Conservation (phyloP, 1,284 basidiomycete genomes). For the Schizopora paradoxa region DNA sequence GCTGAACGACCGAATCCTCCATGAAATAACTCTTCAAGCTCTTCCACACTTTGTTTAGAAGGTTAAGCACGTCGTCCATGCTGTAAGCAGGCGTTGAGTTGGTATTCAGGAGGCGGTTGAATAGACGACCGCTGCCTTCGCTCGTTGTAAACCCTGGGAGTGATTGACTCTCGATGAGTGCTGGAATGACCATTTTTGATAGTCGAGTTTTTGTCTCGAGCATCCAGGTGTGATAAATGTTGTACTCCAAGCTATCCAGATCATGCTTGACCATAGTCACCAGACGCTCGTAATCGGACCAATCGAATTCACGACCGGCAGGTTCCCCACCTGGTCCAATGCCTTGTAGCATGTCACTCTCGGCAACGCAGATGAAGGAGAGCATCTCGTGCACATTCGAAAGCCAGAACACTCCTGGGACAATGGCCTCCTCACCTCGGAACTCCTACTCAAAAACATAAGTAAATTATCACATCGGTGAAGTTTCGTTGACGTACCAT, state of each 20-base stretch:
- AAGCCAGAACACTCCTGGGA: conserved; percentile 98
- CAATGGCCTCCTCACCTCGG: conserved; percentile 89
- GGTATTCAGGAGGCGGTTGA: conserved; percentile 87
- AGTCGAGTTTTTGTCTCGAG: conserved; percentile 96
- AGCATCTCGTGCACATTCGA: conserved; percentile 99
- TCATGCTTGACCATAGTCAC: conserved; percentile 99
- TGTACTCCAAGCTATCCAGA: conserved; percentile 97
- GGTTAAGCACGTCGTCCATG: conserved; percentile 98
- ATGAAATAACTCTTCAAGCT: conserved; percentile 98
- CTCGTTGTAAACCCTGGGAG: conserved; percentile 96
- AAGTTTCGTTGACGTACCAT: conserved; percentile 69
- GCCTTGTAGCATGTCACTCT: conserved; percentile 96
- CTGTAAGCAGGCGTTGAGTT: conserved; percentile 87
- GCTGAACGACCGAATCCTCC: conserved; percentile 96
- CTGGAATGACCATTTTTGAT: conserved; percentile 98
- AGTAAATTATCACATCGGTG: conserved; percentile 10
- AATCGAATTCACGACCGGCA: conserved; percentile 88
- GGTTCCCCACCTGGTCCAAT: conserved; percentile 96
- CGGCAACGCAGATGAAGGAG: conserved; percentile 97
- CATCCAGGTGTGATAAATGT: conserved; percentile 99
- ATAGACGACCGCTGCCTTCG: conserved; percentile 88
- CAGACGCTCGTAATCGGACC: conserved; percentile 94
- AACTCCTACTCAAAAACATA: conserved; percentile 56
- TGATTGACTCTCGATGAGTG: conserved; percentile 95
- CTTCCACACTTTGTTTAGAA: conserved; percentile 98